These are phyloP conservation scores for Didymosphaeria variabile DNA, from an alignment of 2,329 filamentous ascomycete genomes.

Conservation along the genomic window DNA sequence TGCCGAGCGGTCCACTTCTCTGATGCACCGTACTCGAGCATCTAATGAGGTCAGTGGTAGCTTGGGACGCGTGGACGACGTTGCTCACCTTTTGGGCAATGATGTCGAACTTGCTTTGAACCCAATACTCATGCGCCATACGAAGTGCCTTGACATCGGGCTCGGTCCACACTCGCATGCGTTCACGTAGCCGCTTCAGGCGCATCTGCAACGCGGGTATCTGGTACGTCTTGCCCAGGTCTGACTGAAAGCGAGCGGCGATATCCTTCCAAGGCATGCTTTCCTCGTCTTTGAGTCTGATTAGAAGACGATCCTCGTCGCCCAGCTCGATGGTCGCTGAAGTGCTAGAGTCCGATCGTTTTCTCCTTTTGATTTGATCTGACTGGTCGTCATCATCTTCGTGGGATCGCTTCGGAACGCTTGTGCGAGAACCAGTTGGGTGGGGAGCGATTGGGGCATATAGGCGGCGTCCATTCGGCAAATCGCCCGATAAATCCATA, in stretches of 20 bases:
- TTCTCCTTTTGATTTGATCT: constrained; percentile 51
- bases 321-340: constrained; percentile 53
- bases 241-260: constrained; percentile 58
- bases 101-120: constrained; percentile 63
- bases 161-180: constrained; percentile 62
- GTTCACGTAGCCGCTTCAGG: constrained; percentile 61
- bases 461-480: constrained; percentile 53
- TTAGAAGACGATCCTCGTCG: constrained; percentile 61
- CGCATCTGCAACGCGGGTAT: constrained; percentile 65
- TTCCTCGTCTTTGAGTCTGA: constrained; percentile 62
- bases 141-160: constrained; percentile 59
- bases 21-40: constrained; percentile 60
- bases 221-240: constrained; percentile 59
- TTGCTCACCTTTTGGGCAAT: constrained; percentile 58
- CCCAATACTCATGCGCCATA: constrained; percentile 62
- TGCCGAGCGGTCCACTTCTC: constrained; percentile 62
- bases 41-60: constrained; percentile 49
- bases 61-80: background rate
- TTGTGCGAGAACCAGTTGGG: constrained; percentile 45
- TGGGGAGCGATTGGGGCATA: constrained; percentile 57
- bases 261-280: constrained; percentile 65
- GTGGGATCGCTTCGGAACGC: constrained; percentile 47
- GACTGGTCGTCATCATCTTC: constrained; percentile 48
- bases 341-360: constrained; percentile 50
- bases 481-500: constrained; percentile 38